Evolutionary conservation across 768 basidiomycete genomes (phyloP).

Genomic region (Collybiopsis confluens): DNA sequence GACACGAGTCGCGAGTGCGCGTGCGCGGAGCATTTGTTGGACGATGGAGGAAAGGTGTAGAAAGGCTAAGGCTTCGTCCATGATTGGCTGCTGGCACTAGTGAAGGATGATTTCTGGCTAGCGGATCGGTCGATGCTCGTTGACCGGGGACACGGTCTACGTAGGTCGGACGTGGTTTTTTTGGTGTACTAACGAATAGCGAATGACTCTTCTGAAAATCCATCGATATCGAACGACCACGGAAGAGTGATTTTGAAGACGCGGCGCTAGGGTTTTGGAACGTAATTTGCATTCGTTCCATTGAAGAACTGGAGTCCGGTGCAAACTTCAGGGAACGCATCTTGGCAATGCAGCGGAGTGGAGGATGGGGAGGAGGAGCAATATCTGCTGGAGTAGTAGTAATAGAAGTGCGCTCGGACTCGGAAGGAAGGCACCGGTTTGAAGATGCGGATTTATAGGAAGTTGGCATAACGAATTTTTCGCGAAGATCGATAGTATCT

Average conservation of each 20-base stretch:
- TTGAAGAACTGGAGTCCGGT: conserved; percentile 4
- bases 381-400: background rate
- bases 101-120: background rate
- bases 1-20: background rate
- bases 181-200: background rate
- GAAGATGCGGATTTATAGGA: conserved; percentile 1
- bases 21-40: background rate
- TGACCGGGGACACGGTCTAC: no score
- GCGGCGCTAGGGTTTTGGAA: background rate
- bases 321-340: conserved; percentile 10
- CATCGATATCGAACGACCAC: conserved; percentile 12
- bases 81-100: background rate
- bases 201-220: conserved; percentile 5
- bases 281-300: conserved; percentile 4
- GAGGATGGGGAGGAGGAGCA: background rate
- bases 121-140: background rate
- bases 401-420: background rate
- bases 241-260: conserved; percentile 6
- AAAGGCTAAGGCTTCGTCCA: background rate
- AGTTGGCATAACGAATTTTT: background rate
- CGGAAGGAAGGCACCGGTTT: no score
- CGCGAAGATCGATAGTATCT: background rate
- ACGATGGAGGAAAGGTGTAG: conserved; percentile 10
- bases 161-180: no score
- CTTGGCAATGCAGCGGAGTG: background rate